phyloP scores from a whole-genome alignment of 2,329 filamentous ascomycete species.

The Cryphonectria japonica region DNA sequence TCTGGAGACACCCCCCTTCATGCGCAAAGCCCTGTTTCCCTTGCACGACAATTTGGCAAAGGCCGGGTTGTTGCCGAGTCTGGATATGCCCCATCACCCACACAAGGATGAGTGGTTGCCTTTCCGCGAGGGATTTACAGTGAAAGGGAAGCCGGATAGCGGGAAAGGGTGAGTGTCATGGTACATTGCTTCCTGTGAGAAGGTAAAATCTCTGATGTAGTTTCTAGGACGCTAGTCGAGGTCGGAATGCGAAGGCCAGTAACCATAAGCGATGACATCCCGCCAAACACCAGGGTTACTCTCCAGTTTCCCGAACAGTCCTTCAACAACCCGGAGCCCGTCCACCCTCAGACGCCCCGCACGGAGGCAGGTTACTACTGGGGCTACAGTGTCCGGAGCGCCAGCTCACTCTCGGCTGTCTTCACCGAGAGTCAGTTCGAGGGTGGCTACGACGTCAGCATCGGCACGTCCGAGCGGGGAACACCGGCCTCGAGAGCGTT shows the following conservation, averaged over 20 bases:
- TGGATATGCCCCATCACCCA: constrained; percentile 86
- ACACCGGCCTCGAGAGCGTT: constrained; percentile 52
- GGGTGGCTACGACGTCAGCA: constrained; percentile 78
- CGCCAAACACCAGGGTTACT: constrained; percentile 74
- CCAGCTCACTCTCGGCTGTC: constrained; percentile 68
- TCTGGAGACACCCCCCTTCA: constrained; percentile 82
- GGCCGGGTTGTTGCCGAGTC: constrained; percentile 72
- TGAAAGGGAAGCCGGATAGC: constrained; percentile 48
- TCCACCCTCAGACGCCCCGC: constrained; percentile 70
- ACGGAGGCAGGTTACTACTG: constrained; percentile 83
- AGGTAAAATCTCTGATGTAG: not conserved
- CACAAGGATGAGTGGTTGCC: constrained; percentile 75
- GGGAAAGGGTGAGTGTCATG: constrained; percentile 39
- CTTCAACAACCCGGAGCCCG: constrained; percentile 56
- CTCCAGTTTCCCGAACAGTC: constrained; percentile 62
- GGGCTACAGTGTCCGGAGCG: constrained; percentile 75
- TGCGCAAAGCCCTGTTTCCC: constrained; percentile 75
- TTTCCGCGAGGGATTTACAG: constrained; percentile 77
- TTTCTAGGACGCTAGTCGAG: constrained; percentile 58
- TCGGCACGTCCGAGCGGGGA: constrained; percentile 83
- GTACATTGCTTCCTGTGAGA: not conserved
- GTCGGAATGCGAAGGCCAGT: constrained; percentile 60
- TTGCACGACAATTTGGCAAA: constrained; percentile 77
- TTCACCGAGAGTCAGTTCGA: constrained; percentile 78
- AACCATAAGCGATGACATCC: constrained; percentile 63